These are phyloP conservation scores for Rutstroemia sp. DNA, from an alignment of 2,329 filamentous ascomycete species.

Conservation along the genomic window DNA sequence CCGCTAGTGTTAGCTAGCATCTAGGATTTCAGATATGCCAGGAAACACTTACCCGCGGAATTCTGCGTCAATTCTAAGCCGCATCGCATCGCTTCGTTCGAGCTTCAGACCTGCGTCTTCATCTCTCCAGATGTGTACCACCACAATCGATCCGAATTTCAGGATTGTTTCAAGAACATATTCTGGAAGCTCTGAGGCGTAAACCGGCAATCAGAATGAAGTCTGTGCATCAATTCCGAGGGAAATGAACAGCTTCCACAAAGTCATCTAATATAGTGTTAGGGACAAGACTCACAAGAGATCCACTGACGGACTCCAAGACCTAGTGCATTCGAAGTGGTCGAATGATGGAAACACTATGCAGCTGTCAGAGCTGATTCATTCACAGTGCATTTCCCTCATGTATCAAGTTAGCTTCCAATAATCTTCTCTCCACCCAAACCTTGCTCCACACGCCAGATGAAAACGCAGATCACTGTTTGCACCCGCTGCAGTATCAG, in stretches of 20 bases:
- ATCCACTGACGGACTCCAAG: background rate
- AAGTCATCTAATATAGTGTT: background rate
- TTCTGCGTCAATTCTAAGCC: background rate
- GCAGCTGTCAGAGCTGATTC: background rate
- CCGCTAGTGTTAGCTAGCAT: too few species aligned
- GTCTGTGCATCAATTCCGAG: too few species aligned
- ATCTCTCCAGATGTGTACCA: background rate
- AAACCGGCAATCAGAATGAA: too few species aligned
- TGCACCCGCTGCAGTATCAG: background rate
- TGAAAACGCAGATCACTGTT: background rate
- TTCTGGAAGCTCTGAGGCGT: too few species aligned
- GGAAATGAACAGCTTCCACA: background rate
- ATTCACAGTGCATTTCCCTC: background rate
- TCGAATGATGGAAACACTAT: background rate
- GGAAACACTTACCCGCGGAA: background rate
- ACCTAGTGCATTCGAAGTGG: background rate
- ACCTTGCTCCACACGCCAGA: background rate
- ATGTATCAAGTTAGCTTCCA: conserved; percentile 4
- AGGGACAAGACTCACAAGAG: too few species aligned
- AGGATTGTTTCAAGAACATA: too few species aligned
- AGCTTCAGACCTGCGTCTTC: background rate
- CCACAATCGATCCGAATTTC: too few species aligned
- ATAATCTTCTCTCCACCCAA: conserved; percentile 2
- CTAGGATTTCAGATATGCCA: too few species aligned
- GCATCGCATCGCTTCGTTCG: background rate